These are phyloP conservation scores for Lactifluus rugatus DNA, from an alignment of 768 basidiomycete species.

Conservation along the genomic window DNA sequence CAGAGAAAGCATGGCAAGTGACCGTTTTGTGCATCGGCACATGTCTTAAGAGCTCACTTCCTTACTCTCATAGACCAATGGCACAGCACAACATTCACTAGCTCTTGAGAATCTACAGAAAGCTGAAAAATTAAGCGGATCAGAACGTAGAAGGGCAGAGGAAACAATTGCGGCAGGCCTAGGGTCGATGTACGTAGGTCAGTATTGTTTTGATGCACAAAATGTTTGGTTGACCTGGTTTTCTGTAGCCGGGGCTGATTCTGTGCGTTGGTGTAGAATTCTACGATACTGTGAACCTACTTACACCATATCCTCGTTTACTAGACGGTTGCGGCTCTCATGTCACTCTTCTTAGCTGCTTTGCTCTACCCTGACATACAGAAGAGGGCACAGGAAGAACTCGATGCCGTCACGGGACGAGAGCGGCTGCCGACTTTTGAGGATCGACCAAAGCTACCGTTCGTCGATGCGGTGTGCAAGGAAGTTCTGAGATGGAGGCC, in stretches of 20 bases:
- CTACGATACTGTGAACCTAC: neutral
- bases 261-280: neutral
- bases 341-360: slow-evolving; percentile 4
- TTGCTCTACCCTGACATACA: slow-evolving; percentile 17
- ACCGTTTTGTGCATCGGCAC: neutral
- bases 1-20: slow-evolving; percentile 6
- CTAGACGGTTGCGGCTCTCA: slow-evolving; percentile 1
- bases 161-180: neutral
- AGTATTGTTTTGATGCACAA: neutral
- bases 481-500: slow-evolving; percentile 21
- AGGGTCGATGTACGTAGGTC: slow-evolving; percentile 5
- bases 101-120: slow-evolving; percentile 1
- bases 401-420: slow-evolving; percentile 19
- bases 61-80: neutral
- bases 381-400: slow-evolving; percentile 17
- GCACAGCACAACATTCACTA: slow-evolving; percentile 2
- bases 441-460: slow-evolving; percentile 19
- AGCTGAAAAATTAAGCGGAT: neutral
- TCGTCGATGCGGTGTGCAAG: slow-evolving; percentile 17
- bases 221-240: neutral
- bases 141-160: slow-evolving; percentile 1
- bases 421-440: slow-evolving; percentile 18
- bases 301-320: neutral
- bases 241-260: slow-evolving; percentile 1
- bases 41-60: neutral